Evolutionary conservation across 1,284 basidiomycete genomes (phyloP), one percentile per base, ranked within the genome.

Genomic region (Cutaneotrichosporon dermatis): DNA sequence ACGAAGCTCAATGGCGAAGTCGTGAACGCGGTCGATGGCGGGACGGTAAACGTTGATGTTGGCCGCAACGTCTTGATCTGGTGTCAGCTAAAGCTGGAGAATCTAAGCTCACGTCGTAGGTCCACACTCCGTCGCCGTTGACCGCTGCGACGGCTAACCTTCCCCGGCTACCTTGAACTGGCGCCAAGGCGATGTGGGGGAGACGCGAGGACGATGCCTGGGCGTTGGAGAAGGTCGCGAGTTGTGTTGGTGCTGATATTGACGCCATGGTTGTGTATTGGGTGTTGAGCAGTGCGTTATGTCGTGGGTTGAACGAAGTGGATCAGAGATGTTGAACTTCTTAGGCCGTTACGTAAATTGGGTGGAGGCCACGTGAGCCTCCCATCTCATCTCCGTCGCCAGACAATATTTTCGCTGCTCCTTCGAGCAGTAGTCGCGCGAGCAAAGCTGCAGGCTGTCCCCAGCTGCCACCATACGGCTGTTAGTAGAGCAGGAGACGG

Each of bases 121-220:
- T 78, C 77, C 77, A 79, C 13, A 79, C 62, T 4, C 76, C 77
- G 61, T 77, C 76, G 4, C 76, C 77, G 63, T 73, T 72, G 41
- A 78, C 77, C 42, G 75, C 76, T 39, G 74, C 73, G 0, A 79
- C 74, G 0, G 74, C 74, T 51, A 69, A 62, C 51, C 64, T 53
- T 4, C 64, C 62, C 45, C 71, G 62, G 33, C 69, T 69, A 4
- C 72, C 72, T 12, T 64, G 46, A 4, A 79, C 76, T 1, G 73
- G 69, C 45, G 60, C 68, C 3, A 79, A 65, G 1, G 67, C 56
- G 13, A 77, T 63, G 62, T 76, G 75, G 16, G 69, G 65, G 7
- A 55, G 37, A 49, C 72, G 74, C 1, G 72, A 72, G 10, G 71
- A 71, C 11, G 71, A 74, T 7, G 74, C 73, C 33, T 74, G 72